Evolutionary conservation across 2,329 filamentous ascomycete species (phyloP).

Genomic region (Ascomycota sp.): DNA sequence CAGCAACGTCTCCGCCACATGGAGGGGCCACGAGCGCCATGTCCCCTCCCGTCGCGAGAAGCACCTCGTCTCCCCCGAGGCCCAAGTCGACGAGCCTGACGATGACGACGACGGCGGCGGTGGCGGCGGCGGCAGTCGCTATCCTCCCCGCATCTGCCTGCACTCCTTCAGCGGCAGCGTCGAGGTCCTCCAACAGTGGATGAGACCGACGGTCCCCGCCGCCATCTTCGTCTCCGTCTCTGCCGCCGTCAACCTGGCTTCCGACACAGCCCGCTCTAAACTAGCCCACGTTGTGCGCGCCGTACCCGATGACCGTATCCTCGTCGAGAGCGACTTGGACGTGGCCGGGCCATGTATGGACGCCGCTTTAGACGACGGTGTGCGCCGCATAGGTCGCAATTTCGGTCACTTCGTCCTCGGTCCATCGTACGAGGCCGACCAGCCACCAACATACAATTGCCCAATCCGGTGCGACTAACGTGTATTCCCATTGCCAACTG

Average conservation of each 20-base stretch:
- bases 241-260: constrained; percentile 54
- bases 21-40: constrained; percentile 49
- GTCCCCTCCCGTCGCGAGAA: constrained; percentile 39
- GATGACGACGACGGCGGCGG: constrained; percentile 13
- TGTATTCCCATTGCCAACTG: no score
- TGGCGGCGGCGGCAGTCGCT: constrained; percentile 30
- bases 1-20: constrained; percentile 41
- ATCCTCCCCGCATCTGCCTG: constrained; percentile 74
- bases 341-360: constrained; percentile 70
- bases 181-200: constrained; percentile 59
- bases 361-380: constrained; percentile 49
- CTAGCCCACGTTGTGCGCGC: constrained; percentile 46
- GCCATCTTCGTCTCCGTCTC: constrained; percentile 82
- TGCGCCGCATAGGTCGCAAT: constrained; percentile 47
- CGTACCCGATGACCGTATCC: constrained; percentile 56
- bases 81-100: constrained; percentile 19
- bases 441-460: no score
- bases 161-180: constrained; percentile 77
- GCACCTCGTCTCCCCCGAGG: constrained; percentile 24
- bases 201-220: constrained; percentile 50
- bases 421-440: no score
- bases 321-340: constrained; percentile 84
- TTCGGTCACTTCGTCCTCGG: constrained; percentile 63
- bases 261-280: constrained; percentile 21
- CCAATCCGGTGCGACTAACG: no score